Evolutionary conservation across 331 rosid genomes (phyloP).

Genomic region (Quercus phellos): DNA sequence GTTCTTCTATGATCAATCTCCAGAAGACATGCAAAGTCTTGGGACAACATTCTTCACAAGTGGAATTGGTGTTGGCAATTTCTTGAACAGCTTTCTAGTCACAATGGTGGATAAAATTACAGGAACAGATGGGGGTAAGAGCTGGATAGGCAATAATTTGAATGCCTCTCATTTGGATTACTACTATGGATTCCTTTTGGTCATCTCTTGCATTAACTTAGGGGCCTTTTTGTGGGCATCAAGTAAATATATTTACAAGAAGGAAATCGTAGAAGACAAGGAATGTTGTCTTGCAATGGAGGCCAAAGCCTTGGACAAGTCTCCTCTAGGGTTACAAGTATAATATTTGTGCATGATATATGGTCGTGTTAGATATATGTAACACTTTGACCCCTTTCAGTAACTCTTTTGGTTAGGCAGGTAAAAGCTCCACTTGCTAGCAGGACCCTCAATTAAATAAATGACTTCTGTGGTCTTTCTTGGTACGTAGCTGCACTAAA

Average conservation of each 20-base stretch:
- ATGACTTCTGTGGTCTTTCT: background rate
- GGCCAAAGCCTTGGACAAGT: conserved; percentile 42
- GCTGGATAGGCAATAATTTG: conserved; percentile 86
- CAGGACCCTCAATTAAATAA: background rate
- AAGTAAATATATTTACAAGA: conserved; percentile 65
- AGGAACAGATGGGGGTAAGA: conserved; percentile 54
- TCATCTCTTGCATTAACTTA: conserved; percentile 54
- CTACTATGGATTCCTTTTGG: conserved; percentile 78
- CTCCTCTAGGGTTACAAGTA: conserved; percentile 67
- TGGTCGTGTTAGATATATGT: background rate
- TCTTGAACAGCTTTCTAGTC: conserved; percentile 80
- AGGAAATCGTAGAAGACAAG: conserved; percentile 41
- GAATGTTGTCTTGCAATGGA: conserved; percentile 42
- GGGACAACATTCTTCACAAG: conserved; percentile 97
- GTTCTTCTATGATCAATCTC: conserved; percentile 95
- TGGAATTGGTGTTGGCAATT: conserved; percentile 88
- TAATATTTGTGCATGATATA: conserved; percentile 3
- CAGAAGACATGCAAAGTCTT: conserved; percentile 88
- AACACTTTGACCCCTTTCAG: background rate
- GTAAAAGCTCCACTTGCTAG: background rate
- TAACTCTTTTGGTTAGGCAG: too few species aligned
- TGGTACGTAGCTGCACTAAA: background rate
- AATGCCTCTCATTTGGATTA: conserved; percentile 84
- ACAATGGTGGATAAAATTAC: conserved; percentile 74
- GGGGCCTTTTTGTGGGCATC: conserved; percentile 69